Evolutionary conservation across 2,329 filamentous ascomycete species (phyloP).

Genomic region (Xylaria sp.): DNA sequence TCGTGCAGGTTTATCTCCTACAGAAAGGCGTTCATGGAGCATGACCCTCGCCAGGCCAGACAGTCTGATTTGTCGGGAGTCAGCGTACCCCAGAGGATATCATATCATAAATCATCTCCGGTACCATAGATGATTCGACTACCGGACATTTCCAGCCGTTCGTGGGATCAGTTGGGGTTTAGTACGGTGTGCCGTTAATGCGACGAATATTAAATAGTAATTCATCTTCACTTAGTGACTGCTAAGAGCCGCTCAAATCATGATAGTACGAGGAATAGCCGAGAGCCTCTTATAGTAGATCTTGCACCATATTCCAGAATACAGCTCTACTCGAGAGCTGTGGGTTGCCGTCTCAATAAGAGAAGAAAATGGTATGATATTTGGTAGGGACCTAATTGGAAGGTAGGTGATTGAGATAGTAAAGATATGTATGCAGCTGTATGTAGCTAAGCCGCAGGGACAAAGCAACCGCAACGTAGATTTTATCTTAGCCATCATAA

Average conservation of each 20-base stretch:
- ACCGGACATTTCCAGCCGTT: not conserved
- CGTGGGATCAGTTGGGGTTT: not conserved
- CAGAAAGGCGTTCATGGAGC: slow-evolving; percentile 46
- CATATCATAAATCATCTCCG: not conserved
- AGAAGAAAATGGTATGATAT: not conserved
- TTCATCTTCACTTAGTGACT: not conserved
- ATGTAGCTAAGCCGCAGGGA: not conserved
- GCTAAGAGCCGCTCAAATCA: not conserved
- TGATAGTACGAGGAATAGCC: not conserved
- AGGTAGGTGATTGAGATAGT: not conserved
- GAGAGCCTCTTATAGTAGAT: not conserved
- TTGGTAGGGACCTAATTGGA: not conserved
- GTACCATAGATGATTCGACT: not conserved
- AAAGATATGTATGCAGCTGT: not conserved
- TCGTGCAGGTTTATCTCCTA: slow-evolving; percentile 64
- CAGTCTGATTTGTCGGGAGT: not conserved
- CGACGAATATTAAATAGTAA: not conserved
- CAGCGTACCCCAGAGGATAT: not conserved
- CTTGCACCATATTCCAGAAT: not conserved
- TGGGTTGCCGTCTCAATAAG: not conserved
- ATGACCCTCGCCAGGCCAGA: not conserved
- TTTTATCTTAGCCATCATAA: too few species aligned
- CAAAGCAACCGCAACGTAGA: not conserved
- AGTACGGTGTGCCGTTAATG: not conserved
- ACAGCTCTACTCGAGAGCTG: too few species aligned